Evolutionary conservation across 1,139 yeast genomes (phyloP), one percentile per base, ranked within the genome.

Genomic region (Debaryomyces subglobosus): DNA sequence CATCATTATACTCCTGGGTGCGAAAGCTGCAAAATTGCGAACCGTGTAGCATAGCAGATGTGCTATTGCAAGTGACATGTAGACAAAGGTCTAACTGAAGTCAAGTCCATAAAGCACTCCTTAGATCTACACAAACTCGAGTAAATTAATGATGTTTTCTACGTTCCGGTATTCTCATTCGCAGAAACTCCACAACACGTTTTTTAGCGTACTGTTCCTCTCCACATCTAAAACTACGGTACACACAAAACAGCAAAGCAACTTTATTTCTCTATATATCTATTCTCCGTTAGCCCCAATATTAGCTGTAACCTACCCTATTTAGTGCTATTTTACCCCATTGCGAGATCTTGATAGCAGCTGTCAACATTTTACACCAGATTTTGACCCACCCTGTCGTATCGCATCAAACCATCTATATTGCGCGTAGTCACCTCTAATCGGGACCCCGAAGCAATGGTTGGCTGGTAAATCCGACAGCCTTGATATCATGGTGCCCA

Each of bases 361-460:
- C 20, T 18, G 3, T 8, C 43, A 9, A 5, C 32, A 12, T 27
- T 29, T 3, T 10, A 10, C 10, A 23, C 16, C 23, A 5, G 3
- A 16, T 21, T 21, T 21, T 21, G 6, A 2, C 21, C 27, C 13
- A 47, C 54, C 9, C 33, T 30, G 13, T 30, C 15, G 15, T 1
- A 18, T 18, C 20, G 20, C 20, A 18, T 21, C 24, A 5, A 18
- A 21, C 24, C 5, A 5, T 21, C 8, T 21, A 21, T 5, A 4
- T 21, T 7, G 24, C 24, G 13, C 33, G 18, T 15, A 12, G 3
- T 4, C 33, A n/a, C 7, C 20, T 29, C 20, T 32, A 70, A 43
- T 70, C 74, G 1, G 75, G 76, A 2, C 76, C 76, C 46, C 72
- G 54, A 44, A 71, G 61, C 39, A 63, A 61, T 12, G 65, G 70